A percentile compares a stretch with the other conserved stretches of the same genome.
phyloP scores from a whole-genome alignment of 1,139 yeast genomes.

The Yamadazyma buinensis region DNA sequence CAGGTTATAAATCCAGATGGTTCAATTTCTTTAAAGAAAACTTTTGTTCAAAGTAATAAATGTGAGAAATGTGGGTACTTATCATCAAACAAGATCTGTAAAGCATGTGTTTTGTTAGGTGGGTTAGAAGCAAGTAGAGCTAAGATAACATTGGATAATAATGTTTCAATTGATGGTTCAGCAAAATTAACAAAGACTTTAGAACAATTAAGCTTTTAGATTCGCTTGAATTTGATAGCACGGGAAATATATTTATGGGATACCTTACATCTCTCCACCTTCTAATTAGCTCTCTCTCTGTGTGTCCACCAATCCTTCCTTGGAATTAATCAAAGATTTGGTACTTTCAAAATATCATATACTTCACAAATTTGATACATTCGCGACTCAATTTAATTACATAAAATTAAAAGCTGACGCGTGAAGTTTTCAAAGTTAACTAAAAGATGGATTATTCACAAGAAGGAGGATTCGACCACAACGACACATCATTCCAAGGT shows the following conservation, averaged over 20 bases:
- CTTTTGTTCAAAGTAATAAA: constrained; percentile 57
- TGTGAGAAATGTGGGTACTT: constrained; percentile 92
- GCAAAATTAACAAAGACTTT: constrained; percentile 64
- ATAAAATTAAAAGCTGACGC: no score
- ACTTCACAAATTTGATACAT: no score
- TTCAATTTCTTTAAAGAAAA: constrained; percentile 41
- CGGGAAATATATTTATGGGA: no score
- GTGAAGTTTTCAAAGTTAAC: background rate
- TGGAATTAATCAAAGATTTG: no score
- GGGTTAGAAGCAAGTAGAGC: constrained; percentile 81
- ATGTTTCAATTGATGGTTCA: constrained; percentile 55
- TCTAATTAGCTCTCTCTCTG: no score
- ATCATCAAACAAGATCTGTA: constrained; percentile 83
- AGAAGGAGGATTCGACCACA: constrained; percentile 20
- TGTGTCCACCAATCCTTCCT: no score
- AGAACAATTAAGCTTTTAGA: constrained; percentile 59
- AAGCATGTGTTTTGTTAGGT: constrained; percentile 85
- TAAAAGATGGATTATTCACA: constrained; percentile 1
- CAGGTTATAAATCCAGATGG: constrained; percentile 60
- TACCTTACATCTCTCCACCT: no score
- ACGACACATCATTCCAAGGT: constrained; percentile 14
- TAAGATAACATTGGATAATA: constrained; percentile 50
- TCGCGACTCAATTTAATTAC: no score
- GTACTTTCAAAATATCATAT: no score
- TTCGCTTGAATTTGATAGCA: no score